These are phyloP conservation scores for Neospermospora avenae DNA, from an alignment of 2,329 filamentous ascomycete genomes.

Conservation along the genomic window DNA sequence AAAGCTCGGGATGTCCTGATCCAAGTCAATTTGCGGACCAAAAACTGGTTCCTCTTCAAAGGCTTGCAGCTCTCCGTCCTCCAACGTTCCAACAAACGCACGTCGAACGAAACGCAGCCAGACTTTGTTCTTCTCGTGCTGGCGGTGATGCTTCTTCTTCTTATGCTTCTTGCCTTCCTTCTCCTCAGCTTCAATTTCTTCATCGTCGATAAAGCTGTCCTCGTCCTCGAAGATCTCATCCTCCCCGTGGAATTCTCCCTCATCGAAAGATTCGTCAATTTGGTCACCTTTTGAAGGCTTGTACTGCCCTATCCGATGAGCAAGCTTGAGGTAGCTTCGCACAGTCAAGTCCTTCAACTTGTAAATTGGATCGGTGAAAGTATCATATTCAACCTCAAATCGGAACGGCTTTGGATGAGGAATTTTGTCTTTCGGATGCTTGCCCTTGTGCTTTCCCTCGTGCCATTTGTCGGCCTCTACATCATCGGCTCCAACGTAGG, in stretches of 20 bases:
- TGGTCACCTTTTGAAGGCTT: conserved; percentile 36
- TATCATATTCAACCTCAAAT: conserved; percentile 85
- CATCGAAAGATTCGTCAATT: conserved; percentile 22
- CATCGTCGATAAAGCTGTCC: conserved; percentile 29
- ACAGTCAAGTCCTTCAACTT: conserved; percentile 81
- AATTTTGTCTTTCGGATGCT: conserved; percentile 50
- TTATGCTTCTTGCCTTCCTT: conserved; percentile 41
- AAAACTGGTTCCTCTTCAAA: conserved; percentile 16
- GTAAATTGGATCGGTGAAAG: conserved; percentile 71
- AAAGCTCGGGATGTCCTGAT: background rate
- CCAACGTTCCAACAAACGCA: conserved; percentile 75
- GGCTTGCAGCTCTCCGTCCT: conserved; percentile 57
- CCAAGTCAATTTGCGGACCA: background rate
- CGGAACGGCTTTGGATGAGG: conserved; percentile 62
- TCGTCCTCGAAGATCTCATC: conserved; percentile 22
- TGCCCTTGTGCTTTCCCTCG: conserved; percentile 59
- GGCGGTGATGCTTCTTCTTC: conserved; percentile 50
- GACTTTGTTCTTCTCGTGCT: conserved; percentile 58
- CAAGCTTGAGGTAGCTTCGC: conserved; percentile 73
- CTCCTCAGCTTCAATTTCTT: conserved; percentile 30
- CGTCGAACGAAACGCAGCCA: conserved; percentile 77
- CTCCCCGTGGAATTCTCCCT: conserved; percentile 25
- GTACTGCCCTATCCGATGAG: conserved; percentile 68
- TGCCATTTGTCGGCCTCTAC: conserved; percentile 52
- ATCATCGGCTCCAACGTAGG: conserved; percentile 43